These are phyloP conservation scores for Aleurites moluccanus DNA, from an alignment of 441 rosid genomes.

Conservation along the genomic window DNA sequence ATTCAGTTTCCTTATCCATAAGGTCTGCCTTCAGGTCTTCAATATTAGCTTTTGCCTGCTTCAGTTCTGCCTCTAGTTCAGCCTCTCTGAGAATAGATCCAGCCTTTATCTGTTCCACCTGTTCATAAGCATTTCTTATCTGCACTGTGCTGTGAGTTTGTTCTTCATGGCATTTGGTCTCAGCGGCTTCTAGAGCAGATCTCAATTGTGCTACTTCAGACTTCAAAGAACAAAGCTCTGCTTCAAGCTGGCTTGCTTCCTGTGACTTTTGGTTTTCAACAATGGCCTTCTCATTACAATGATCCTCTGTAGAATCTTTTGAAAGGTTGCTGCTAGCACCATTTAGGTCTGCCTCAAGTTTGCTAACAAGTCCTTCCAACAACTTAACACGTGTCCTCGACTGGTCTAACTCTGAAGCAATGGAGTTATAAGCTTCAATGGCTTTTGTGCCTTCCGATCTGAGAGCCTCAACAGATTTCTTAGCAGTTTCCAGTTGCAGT, in stretches of 20 bases:
- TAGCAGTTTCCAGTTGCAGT: conserved; percentile 70
- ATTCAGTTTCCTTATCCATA: conserved; percentile 68
- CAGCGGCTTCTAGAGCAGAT: conserved; percentile 56
- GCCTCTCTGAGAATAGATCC: conserved; percentile 53
- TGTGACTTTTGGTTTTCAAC: conserved; percentile 30
- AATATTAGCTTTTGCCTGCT: conserved; percentile 71
- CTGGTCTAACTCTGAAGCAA: conserved; percentile 48
- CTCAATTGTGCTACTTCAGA: conserved; percentile 56
- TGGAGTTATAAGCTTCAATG: conserved; percentile 52
- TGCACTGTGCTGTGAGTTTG: conserved; percentile 35
- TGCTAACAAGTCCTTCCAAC: conserved; percentile 60
- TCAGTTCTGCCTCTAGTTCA: conserved; percentile 56
- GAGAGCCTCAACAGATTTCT: conserved; percentile 56
- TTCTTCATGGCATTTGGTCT: conserved; percentile 48
- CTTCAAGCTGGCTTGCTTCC: conserved; percentile 46
- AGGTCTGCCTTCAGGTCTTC: conserved; percentile 62
- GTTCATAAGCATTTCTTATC: conserved; percentile 43
- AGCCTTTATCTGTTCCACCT: conserved; percentile 45
- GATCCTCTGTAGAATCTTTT: conserved; percentile 19
- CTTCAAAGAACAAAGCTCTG: conserved; percentile 49
- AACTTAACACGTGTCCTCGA: conserved; percentile 51
- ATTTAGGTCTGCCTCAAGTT: conserved; percentile 44
- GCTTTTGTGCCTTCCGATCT: conserved; percentile 59
- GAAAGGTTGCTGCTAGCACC: conserved; percentile 22
- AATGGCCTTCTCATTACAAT: conserved; percentile 27